Evolutionary conservation across 768 basidiomycete genomes (phyloP).

Genomic region (Saitozyma podzolica): DNA sequence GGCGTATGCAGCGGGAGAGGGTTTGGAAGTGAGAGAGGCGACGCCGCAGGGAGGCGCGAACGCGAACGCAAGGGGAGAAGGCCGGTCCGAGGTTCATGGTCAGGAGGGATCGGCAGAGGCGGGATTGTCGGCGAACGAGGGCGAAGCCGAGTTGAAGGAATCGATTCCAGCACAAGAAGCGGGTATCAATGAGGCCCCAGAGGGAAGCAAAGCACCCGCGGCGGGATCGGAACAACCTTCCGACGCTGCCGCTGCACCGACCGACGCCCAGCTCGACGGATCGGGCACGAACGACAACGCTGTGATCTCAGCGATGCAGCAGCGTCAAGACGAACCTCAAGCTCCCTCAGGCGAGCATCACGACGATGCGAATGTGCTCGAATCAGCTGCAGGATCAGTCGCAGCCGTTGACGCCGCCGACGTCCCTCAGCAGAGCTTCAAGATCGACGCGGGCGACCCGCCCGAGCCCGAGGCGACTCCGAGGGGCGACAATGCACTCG

Average conservation of each 20-base stretch:
- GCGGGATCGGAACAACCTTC: too few species aligned
- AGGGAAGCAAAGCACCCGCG: too few species aligned
- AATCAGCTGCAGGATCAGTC: too few species aligned
- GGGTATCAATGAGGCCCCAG: background rate
- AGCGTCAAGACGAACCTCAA: background rate
- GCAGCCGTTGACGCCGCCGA: background rate
- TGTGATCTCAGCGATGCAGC: too few species aligned
- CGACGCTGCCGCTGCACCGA: too few species aligned
- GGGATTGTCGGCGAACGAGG: too few species aligned
- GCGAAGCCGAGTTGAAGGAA: background rate
- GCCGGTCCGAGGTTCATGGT: too few species aligned
- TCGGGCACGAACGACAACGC: too few species aligned
- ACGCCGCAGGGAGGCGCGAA: constrained; percentile 24
- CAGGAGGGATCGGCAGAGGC: too few species aligned
- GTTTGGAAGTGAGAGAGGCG: constrained; percentile 57
- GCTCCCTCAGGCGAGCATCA: background rate
- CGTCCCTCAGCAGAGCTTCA: background rate
- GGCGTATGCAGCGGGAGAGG: constrained; percentile 2
- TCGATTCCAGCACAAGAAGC: background rate
- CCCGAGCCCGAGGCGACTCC: background rate
- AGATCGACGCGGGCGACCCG: background rate
- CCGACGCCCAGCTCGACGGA: too few species aligned
- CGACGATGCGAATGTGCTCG: too few species aligned
- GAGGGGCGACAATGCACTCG: background rate
- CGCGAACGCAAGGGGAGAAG: background rate